Base-by-base conservation (phyloP, 192 early-diverging fungal species). In the Backusella psychrophila region DNA sequence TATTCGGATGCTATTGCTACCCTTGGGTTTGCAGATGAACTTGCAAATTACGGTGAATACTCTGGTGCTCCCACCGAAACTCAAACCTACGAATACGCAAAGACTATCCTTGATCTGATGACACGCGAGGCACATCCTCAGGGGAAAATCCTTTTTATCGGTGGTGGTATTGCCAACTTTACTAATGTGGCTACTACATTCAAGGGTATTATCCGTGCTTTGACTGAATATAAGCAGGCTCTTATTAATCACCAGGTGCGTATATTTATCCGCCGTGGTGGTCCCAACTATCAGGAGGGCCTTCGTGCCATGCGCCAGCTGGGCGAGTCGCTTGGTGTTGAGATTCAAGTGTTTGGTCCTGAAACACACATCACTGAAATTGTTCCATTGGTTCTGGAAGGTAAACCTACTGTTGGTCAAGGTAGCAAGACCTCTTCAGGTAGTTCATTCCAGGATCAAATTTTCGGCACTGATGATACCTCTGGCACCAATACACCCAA, bases 11-110 rank as follows among this genome's bases (percentile, higher is more conserved):
- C 98, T 39, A 99, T 99, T 83, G 96, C 98, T n/a, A 95, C 95
- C 56, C 91, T 95, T 52, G 98, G 98, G 35, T 97, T 85, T 71
- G 95, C 98, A 5, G 76, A 90, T 80, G 96, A 99, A 85, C 89
- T 99, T 33, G 98, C 98, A 85, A 99, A 99, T 89, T 99, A 99
- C 85, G 98, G 98, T 81, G 98, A 99, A 87, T 99, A 99, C 91
- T 99, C 98, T 67, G 98, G 98, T 66, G 98, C 98, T 35, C 98
- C 98, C 5, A 96, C 96, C 17, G 96, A 99, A 86, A 93, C 92
- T 35, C 98, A 99, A 88, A 99, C 98, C 23, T 99, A 98, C 82
- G 98, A 99, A 86, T 99, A 98, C 82, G 95, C 96, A 77, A 97
- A 97, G 88, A 99, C 98, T 31, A 96, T 99, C 95, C 85, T 99